phyloP scores from a whole-genome alignment of 257 asterid genomes.

The Misopates orontium region DNA sequence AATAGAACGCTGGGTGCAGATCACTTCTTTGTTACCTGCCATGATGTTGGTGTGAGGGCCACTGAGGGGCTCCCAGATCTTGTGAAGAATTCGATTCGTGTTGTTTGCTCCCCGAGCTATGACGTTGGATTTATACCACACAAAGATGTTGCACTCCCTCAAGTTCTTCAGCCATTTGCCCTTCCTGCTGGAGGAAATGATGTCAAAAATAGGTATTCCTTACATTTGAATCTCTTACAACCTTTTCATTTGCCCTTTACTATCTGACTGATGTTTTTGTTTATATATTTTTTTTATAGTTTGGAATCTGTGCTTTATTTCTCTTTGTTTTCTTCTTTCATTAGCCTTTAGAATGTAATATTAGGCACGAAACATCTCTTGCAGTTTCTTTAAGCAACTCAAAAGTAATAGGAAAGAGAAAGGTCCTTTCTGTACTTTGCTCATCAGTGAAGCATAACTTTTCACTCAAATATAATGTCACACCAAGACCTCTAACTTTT shows the following conservation, averaged over 20 bases:
- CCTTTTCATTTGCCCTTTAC: constrained; percentile 1
- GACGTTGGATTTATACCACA: constrained; percentile 97
- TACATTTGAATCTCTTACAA: constrained; percentile 6
- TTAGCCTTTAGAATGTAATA: constrained; percentile 14
- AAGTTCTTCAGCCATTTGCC: constrained; percentile 96
- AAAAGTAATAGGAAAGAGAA: background rate
- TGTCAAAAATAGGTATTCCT: constrained; percentile 70
- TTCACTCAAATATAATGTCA: background rate
- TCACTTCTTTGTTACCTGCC: constrained; percentile 97
- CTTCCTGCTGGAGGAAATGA: constrained; percentile 98
- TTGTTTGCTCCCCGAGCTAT: constrained; percentile 98
- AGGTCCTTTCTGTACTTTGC: background rate
- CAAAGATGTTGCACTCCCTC: constrained; percentile 97
- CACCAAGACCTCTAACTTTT: background rate
- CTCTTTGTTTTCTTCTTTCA: background rate
- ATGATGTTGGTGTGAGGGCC: constrained; percentile 99
- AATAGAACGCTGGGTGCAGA: constrained; percentile 97
- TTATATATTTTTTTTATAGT: constrained; percentile 14
- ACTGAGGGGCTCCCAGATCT: constrained; percentile 95
- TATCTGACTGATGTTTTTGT: constrained; percentile 9
- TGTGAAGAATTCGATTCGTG: constrained; percentile 94
- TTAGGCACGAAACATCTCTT: background rate
- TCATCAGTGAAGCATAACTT: background rate
- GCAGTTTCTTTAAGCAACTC: background rate
- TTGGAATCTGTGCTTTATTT: background rate